phyloP scores from a whole-genome alignment of 176 grass and related monocot genomes.

The bread wheat (Triticum aestivum) region DNA sequence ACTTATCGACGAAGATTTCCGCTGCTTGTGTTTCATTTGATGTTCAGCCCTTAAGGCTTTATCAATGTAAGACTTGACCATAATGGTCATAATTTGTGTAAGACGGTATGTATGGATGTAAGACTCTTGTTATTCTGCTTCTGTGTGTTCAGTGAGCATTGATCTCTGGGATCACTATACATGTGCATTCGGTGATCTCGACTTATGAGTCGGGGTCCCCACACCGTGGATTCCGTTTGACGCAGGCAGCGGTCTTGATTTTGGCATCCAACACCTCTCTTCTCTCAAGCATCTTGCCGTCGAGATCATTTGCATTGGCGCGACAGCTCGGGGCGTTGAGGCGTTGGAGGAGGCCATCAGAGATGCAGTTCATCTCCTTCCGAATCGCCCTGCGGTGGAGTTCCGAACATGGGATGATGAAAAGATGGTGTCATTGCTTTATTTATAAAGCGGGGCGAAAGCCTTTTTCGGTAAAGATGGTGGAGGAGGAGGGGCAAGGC shows the following conservation, averaged over 20 bases:
- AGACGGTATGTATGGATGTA: too few species aligned
- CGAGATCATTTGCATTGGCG: conserved; percentile 9
- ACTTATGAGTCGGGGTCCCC: too few species aligned
- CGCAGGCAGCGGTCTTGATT: neutral
- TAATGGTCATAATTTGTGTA: too few species aligned
- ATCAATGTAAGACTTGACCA: too few species aligned
- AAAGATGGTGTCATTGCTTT: neutral
- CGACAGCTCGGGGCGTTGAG: neutral
- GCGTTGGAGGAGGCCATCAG: conserved; percentile 31
- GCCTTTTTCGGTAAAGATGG: neutral
- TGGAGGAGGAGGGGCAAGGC: neutral
- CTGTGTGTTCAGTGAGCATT: too few species aligned
- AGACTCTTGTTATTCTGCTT: too few species aligned
- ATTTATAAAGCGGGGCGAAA: too few species aligned
- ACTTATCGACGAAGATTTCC: too few species aligned
- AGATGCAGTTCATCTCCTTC: neutral
- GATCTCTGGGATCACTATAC: too few species aligned
- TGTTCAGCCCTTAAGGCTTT: too few species aligned
- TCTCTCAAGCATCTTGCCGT: neutral
- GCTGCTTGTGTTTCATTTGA: too few species aligned
- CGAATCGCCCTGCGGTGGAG: neutral
- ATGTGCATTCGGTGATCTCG: too few species aligned
- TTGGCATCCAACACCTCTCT: conserved; percentile 31
- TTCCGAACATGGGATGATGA: conserved; percentile 14
- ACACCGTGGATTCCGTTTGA: neutral